Percentiles rank a stretch among this genome's conserved stretches.
phyloP scores from a whole-genome alignment of 2,329 filamentous ascomycete genomes.

The Chrysoporthe puriensis region DNA sequence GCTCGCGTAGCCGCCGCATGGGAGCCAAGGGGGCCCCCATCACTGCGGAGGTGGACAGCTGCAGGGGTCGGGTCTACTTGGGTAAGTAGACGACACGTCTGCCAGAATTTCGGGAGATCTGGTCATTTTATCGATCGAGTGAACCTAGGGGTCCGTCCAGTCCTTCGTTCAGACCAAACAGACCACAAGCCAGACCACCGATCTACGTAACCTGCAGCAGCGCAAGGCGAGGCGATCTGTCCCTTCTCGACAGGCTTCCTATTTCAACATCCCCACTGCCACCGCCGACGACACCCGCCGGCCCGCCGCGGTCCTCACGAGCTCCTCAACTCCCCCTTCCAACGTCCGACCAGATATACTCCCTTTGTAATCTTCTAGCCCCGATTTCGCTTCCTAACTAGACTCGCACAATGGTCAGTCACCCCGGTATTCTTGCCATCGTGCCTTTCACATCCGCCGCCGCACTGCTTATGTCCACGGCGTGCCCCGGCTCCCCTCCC shows the following conservation, averaged over 20 bases:
- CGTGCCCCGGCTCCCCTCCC: neutral
- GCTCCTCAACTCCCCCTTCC: neutral
- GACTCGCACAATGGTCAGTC: conserved; percentile 25
- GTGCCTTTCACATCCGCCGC: neutral
- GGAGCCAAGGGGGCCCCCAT: neutral
- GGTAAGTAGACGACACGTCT: conserved; percentile 25
- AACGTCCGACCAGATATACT: neutral
- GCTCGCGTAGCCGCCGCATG: conserved; percentile 2
- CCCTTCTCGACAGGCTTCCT: conserved; percentile 18
- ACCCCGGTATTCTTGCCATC: neutral
- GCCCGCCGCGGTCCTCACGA: no score
- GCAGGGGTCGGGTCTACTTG: conserved; percentile 13
- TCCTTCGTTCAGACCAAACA: neutral
- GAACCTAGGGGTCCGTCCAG: neutral
- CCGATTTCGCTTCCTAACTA: neutral
- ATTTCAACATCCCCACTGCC: conserved; percentile 10
- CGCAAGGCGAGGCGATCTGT: conserved; percentile 19
- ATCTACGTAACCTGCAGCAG: neutral
- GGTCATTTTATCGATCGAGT: conserved; percentile 11
- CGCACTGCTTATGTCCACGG: neutral
- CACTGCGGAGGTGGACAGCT: conserved; percentile 11
- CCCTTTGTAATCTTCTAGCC: neutral
- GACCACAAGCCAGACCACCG: neutral
- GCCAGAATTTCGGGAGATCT: conserved; percentile 23
- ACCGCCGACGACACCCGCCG: conserved; percentile 3